phyloP scores from a whole-genome alignment of 2,329 filamentous ascomycete species.

The Zymoseptoria passerinii region DNA sequence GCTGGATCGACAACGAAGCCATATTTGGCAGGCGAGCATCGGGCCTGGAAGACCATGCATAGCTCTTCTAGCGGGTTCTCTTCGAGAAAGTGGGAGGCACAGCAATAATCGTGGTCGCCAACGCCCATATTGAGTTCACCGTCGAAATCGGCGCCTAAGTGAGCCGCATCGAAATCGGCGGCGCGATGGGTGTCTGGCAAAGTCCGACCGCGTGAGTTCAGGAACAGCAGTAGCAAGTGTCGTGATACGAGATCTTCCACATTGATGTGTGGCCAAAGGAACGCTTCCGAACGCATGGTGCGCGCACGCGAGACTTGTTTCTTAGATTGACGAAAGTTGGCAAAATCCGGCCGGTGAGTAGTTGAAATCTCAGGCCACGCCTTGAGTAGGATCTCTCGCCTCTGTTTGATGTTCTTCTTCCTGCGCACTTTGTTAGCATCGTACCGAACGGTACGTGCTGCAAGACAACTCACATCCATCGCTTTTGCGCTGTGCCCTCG shows the following conservation, averaged over 20 bases:
- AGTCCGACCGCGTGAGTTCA: slow-evolving; percentile 46
- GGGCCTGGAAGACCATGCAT: slow-evolving; percentile 18
- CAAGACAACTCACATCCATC: slow-evolving; percentile 37
- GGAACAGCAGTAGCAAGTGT: slow-evolving; percentile 41
- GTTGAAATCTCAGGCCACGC: slow-evolving; percentile 45
- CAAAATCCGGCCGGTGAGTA: slow-evolving; percentile 47
- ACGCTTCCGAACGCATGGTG: slow-evolving; percentile 27
- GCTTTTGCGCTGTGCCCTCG: slow-evolving; percentile 44
- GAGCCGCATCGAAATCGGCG: slow-evolving; percentile 34
- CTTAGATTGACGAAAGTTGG: slow-evolving; percentile 21
- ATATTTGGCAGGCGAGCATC: slow-evolving; percentile 24
- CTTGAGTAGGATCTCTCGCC: slow-evolving; percentile 39
- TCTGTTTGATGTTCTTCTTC: slow-evolving; percentile 45
- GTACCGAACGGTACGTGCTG: background rate
- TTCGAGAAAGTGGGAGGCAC: slow-evolving; percentile 6
- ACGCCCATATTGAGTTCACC: slow-evolving; percentile 3
- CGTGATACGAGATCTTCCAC: slow-evolving; percentile 45
- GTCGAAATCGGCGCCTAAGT: slow-evolving; percentile 25
- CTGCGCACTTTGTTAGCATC: slow-evolving; percentile 3
- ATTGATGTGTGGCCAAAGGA: slow-evolving; percentile 50
- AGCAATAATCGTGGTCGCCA: slow-evolving; percentile 6
- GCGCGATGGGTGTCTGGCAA: slow-evolving; percentile 41
- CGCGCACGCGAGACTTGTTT: slow-evolving; percentile 15
- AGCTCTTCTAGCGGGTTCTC: slow-evolving; percentile 3
- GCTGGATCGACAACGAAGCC: slow-evolving; percentile 16